Base-by-base conservation (phyloP, 2,329 filamentous ascomycete species). In the Penicillium italicum region DNA sequence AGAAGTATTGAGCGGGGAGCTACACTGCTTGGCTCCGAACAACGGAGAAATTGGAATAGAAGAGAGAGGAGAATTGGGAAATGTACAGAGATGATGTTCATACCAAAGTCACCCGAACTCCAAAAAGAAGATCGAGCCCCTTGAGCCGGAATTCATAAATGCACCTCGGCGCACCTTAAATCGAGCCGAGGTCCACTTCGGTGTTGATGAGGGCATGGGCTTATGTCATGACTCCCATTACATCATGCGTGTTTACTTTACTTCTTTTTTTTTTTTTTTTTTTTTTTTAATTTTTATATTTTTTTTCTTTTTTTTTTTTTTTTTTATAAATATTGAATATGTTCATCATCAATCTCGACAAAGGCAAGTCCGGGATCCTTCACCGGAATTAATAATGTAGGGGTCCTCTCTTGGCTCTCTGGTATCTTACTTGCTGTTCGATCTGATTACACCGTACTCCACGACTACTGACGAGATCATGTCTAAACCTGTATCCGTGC, bases 91-190 rank as follows among this genome's bases (percentile, higher is more conserved):
- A 20, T 9, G 36, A 49, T 28, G 20, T 26, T 16, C 56, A 60
- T 55, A 56, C 58, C 63, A 61, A 63, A 59, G 60, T 51, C 58
- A 60, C 48, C 63, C 60, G 63, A 62, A 60, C 24, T 34, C 36
- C 14, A 49, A 49, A 28, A 48, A 30, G 47, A 42, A 28, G 46
- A 58, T 58, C 52, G 56, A 59, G 53, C 49, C 47, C 34, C 34
- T 41, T 53, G 36, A 41, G 43, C 46, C 47, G 42, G 50, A 46
- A 50, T 59, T 56, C 44, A 49, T 33, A 57, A 55, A 54, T 55
- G 60, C 64, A 69, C 70, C 70, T 72, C 69, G 70, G 69, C 65
- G 68, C 48, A 64, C 60, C 61, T 66, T 67, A 65, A 67, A 65
- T 64, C 48, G 60, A 68, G 60, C 70, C 70, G 69, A 72, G 70